Conservation (phyloP, 768 basidiomycete species). For the Suillus clintonianus region DNA sequence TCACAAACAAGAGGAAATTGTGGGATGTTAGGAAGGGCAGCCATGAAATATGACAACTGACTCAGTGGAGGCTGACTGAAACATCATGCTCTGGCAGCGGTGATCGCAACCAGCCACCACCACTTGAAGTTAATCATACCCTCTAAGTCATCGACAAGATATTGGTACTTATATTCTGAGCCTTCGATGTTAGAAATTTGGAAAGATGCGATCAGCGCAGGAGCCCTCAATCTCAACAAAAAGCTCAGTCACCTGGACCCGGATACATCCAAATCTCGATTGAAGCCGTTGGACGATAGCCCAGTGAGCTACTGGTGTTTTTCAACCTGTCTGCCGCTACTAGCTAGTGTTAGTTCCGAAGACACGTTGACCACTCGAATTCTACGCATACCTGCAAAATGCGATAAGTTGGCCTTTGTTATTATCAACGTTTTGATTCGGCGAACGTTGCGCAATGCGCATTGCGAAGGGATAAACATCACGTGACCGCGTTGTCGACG, state of each 20-base stretch:
- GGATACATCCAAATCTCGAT: not conserved
- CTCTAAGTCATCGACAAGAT: not conserved
- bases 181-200: not conserved
- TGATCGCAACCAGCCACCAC: too few species aligned
- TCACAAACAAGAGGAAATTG: not conserved
- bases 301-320: not conserved
- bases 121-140: not conserved
- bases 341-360: not conserved
- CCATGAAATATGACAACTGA: not conserved
- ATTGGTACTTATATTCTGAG: not conserved
- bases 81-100: too few species aligned
- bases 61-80: not conserved
- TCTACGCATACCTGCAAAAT: not conserved
- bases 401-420: too few species aligned
- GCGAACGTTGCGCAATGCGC: too few species aligned
- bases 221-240: not conserved
- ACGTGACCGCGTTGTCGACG: not conserved
- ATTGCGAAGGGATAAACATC: not conserved
- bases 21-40: not conserved
- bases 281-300: not conserved
- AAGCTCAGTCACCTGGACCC: not conserved
- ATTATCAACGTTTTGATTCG: too few species aligned
- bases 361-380: not conserved
- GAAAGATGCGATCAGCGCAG: not conserved
- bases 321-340: not conserved